Evolutionary conservation across 495 filamentous ascomycete species (phyloP), one percentile per base, ranked within the genome.

Genomic region (Podospora didyma): DNA sequence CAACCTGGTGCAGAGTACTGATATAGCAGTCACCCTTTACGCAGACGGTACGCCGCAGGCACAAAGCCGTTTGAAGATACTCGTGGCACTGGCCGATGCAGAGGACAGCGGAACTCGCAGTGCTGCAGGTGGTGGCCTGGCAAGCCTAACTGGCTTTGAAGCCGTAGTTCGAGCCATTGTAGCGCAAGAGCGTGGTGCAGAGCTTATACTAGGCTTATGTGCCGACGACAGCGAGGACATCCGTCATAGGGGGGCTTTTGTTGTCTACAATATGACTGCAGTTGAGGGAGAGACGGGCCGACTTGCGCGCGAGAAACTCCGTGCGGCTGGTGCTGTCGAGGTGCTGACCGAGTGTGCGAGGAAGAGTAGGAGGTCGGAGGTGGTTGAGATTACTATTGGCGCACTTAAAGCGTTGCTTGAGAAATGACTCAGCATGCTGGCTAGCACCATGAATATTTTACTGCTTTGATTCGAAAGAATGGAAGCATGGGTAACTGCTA

Each of bases 71-170:
- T 67, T 97, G 50, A 87, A 93, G 62, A 82, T 97, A 22, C 69
- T 98, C 11, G 80, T 96, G 14, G 93, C 93, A 3, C 80, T 97
- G 20, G 85, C 90, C 3, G 93, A 97, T 64, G 83, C 86, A 1
- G 88, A 96, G 53, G 91, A 96, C 62, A 67, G 79, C 24, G 84
- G 80, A 10, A 96, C 93, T 5, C 76, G 93, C 46, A 82, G 83
- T 54, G 94, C 91, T 0, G 91, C 94, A 3, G 93, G 91, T 10
- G 94, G 94, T 0, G 93, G 89, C 0, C 66, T 98, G 50, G 94
- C 94, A 14, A 87, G 86, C 74, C 65, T 98, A 55, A 89, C 89
- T 0, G 84, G 86, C 48, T 92, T 83, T 61, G 89, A 93, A 57
- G 79, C 76, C 1, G 84, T 86, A 0, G 86, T 92, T 16, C 75